Percentiles rank a stretch among this genome's conserved stretches.
These are phyloP conservation scores for Lepidium campestre DNA, from an alignment of 441 rosid species.

Conservation along the genomic window DNA sequence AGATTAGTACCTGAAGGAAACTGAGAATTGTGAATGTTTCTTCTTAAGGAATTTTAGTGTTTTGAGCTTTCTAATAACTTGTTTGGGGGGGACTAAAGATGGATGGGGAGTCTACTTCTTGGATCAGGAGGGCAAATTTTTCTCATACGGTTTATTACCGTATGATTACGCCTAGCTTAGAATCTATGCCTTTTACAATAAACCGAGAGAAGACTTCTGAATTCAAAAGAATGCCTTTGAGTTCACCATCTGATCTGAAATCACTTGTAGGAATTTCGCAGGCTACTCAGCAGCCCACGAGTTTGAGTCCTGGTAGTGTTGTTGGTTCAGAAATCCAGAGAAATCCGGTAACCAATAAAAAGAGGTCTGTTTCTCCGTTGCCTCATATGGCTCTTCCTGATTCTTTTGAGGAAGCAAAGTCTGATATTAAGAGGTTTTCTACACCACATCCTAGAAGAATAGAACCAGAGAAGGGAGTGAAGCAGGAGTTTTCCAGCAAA, in stretches of 20 bases:
- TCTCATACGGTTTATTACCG: slow-evolving; percentile 80
- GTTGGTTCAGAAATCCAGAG: slow-evolving; percentile 32
- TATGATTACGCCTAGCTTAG: slow-evolving; percentile 47
- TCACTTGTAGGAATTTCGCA: slow-evolving; percentile 22
- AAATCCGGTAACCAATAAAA: slow-evolving; percentile 42
- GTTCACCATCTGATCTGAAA: slow-evolving; percentile 32
- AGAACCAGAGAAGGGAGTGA: slow-evolving; percentile 30
- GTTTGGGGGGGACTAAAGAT: slow-evolving; percentile 28
- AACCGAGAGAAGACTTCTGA: slow-evolving; percentile 31
- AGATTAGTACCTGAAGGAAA: background rate
- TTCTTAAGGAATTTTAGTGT: background rate
- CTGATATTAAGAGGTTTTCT: slow-evolving; percentile 62
- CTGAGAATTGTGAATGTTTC: slow-evolving; percentile 12
- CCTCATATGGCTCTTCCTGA: slow-evolving; percentile 51
- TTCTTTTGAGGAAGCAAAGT: slow-evolving; percentile 68
- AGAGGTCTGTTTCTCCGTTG: slow-evolving; percentile 68
- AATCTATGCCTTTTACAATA: slow-evolving; percentile 30
- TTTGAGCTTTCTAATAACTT: slow-evolving; percentile 24
- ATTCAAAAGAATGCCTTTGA: slow-evolving; percentile 41
- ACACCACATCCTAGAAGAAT: slow-evolving; percentile 68
- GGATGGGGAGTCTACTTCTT: slow-evolving; percentile 69
- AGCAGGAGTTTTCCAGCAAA: slow-evolving; percentile 33
- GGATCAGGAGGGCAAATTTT: slow-evolving; percentile 83
- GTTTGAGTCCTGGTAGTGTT: background rate
- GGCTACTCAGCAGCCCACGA: background rate